Percentiles rank a stretch among this genome's conserved stretches.
Conservation (phyloP, 305 asterid species). For the Withania somnifera region DNA sequence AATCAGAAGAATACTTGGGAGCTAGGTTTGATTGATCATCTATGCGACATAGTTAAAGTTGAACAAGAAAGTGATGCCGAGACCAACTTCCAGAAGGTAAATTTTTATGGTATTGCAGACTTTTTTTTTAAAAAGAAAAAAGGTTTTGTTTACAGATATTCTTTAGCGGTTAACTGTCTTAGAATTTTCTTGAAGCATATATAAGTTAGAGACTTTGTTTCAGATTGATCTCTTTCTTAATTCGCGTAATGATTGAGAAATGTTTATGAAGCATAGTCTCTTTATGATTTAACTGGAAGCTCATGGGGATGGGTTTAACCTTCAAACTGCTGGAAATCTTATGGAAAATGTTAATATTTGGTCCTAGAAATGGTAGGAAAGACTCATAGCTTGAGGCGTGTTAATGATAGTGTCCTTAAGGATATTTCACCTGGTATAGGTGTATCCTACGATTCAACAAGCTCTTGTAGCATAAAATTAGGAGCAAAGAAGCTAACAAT, state of each 20-base stretch:
- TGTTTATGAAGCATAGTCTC: background rate
- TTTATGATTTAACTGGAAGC: background rate
- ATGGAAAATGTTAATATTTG: too few species aligned
- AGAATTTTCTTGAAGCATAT: background rate
- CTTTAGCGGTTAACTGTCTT: background rate
- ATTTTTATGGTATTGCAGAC: too few species aligned
- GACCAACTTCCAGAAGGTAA: conserved; percentile 93
- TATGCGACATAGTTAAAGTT: conserved; percentile 65
- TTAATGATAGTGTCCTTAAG: too few species aligned
- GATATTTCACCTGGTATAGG: too few species aligned
- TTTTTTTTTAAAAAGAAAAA: too few species aligned
- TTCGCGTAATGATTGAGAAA: background rate
- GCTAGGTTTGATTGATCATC: conserved; percentile 82
- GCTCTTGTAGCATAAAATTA: too few species aligned
- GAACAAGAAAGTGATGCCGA: conserved; percentile 77
- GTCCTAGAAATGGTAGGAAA: too few species aligned
- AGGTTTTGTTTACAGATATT: background rate
- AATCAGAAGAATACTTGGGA: conserved; percentile 98
- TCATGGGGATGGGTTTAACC: background rate
- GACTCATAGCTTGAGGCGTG: too few species aligned
- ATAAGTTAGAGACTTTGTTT: background rate
- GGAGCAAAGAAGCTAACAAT: too few species aligned
- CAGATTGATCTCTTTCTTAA: background rate
- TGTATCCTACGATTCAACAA: too few species aligned
- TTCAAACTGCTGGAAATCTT: background rate